Evolutionary conservation across 805 yeast species (phyloP).

Genomic region (Lachancea fermentati): DNA sequence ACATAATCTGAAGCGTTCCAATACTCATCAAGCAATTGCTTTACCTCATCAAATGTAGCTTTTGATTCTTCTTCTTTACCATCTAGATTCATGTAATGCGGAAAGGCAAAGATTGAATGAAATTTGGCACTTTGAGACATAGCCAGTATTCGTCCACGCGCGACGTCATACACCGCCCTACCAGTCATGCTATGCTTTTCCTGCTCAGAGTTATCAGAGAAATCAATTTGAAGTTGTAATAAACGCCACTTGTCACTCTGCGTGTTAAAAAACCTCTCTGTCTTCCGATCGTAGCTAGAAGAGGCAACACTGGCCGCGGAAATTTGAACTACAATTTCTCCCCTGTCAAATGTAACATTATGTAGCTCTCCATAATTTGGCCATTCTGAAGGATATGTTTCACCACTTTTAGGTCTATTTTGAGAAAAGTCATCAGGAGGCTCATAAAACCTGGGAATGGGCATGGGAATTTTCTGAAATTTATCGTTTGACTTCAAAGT

Average conservation of each 20-base stretch:
- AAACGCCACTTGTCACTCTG: constrained; percentile 37
- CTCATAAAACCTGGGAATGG: constrained; percentile 30
- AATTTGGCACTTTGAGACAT: constrained; percentile 60
- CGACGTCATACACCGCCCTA: constrained; percentile 60
- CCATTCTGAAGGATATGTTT: constrained; percentile 19
- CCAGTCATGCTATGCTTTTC: constrained; percentile 47
- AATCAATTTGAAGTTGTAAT: constrained; percentile 29
- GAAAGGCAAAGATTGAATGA: constrained; percentile 53
- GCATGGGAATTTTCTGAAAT: constrained; percentile 25
- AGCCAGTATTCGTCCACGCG: constrained; percentile 56
- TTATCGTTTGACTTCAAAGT: constrained; percentile 18
- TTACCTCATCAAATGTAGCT: constrained; percentile 40
- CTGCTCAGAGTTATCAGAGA: constrained; percentile 42
- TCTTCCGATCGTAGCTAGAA: constrained; percentile 15
- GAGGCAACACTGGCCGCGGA: constrained; percentile 28
- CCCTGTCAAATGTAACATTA: constrained; percentile 27
- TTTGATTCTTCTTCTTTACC: constrained; percentile 32
- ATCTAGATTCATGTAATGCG: constrained; percentile 42
- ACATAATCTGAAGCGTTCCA: constrained; percentile 40
- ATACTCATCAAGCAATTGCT: constrained; percentile 39
- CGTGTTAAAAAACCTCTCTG: constrained; percentile 27
- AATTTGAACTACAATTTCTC: constrained; percentile 23
- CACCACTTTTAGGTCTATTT: constrained; percentile 24
- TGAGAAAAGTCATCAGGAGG: constrained; percentile 26
- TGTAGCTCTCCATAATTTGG: constrained; percentile 19